Percentiles rank a stretch among this genome's conserved stretches.
Evolutionary conservation across 2,329 filamentous ascomycete genomes (phyloP).

Genomic region (Beauveria scarabaeidicola): DNA sequence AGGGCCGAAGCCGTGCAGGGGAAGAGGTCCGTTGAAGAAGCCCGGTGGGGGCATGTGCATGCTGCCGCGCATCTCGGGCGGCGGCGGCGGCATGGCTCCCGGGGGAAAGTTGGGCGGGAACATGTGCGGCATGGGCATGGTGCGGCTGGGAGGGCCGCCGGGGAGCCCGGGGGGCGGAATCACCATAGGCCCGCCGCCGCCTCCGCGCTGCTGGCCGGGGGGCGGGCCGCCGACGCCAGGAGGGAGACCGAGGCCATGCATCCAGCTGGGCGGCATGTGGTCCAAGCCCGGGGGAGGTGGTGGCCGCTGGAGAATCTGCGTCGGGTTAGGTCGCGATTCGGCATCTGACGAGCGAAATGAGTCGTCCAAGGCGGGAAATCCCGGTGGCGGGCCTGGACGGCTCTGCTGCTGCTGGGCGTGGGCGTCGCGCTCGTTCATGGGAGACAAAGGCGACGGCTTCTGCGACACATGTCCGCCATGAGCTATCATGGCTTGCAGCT

Average conservation of each 20-base stretch:
- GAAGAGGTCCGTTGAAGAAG: constrained; percentile 42
- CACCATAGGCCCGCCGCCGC: constrained; percentile 42
- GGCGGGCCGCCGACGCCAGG: constrained; percentile 18
- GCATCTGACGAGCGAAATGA: constrained; percentile 33
- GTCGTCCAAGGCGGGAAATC: constrained; percentile 42
- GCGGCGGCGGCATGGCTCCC: constrained; percentile 37
- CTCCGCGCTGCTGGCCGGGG: constrained; percentile 14
- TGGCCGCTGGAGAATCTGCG: constrained; percentile 54
- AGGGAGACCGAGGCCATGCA: constrained; percentile 35
- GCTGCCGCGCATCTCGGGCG: constrained; percentile 41
- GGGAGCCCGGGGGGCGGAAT: constrained; percentile 52
- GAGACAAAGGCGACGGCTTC: constrained; percentile 1
- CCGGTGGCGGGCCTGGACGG: constrained; percentile 39
- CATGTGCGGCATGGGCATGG: constrained; percentile 48
- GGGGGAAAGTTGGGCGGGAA: constrained; percentile 55
- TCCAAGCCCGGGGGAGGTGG: constrained; percentile 52
- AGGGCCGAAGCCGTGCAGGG: constrained; percentile 43
- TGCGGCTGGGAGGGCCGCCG: constrained; percentile 28
- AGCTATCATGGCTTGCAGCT: constrained; percentile 33
- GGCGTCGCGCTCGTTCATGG: constrained; percentile 4
- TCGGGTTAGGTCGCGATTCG: constrained; percentile 44
- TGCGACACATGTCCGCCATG: constrained; percentile 24
- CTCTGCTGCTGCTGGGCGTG: constrained; percentile 28
- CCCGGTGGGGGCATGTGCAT: constrained; percentile 50
- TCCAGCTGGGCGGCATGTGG: constrained; percentile 49